These are phyloP conservation scores for Starmerella asiatica DNA, from an alignment of 805 yeast genomes.

Conservation along the genomic window DNA sequence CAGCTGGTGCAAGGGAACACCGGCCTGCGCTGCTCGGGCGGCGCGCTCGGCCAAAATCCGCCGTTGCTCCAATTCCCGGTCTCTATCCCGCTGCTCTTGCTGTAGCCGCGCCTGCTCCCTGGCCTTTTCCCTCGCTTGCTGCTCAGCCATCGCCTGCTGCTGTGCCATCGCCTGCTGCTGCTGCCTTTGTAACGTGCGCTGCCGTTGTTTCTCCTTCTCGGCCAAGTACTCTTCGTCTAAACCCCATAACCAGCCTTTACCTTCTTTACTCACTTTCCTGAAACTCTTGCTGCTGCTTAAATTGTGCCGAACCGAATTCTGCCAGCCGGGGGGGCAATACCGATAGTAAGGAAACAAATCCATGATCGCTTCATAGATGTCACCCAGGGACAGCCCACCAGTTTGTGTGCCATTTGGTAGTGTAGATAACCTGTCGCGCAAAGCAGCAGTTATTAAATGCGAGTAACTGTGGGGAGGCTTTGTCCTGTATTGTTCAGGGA, in stretches of 20 bases:
- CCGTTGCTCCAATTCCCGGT: constrained; percentile 18
- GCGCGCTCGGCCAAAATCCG: constrained; percentile 18
- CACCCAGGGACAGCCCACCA: constrained; percentile 63
- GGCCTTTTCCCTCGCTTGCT: constrained; percentile 22
- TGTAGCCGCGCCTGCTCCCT: constrained; percentile 16
- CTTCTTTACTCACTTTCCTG: constrained; percentile 65
- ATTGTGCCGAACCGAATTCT: constrained; percentile 82
- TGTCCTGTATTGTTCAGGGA: constrained; percentile 72
- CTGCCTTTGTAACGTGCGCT: constrained; percentile 28
- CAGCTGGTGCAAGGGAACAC: constrained; percentile 16
- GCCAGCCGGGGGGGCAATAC: constrained; percentile 97
- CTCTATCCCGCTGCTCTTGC: constrained; percentile 21
- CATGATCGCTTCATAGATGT: constrained; percentile 74
- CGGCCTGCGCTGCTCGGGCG: constrained; percentile 16
- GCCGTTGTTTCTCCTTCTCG: constrained; percentile 65
- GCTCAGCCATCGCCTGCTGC: constrained; percentile 24
- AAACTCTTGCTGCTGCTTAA: constrained; percentile 76
- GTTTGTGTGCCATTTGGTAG: constrained; percentile 28
- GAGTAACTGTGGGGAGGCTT: constrained; percentile 79
- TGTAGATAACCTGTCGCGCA: constrained; percentile 46
- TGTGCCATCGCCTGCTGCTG: constrained; percentile 24
- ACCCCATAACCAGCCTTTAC: constrained; percentile 94
- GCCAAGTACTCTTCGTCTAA: constrained; percentile 72
- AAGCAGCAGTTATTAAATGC: constrained; percentile 63
- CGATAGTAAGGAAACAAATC: constrained; percentile 81